Conservation (phyloP, 2,329 filamentous ascomycete species). For the Colletotrichum aenigma region DNA sequence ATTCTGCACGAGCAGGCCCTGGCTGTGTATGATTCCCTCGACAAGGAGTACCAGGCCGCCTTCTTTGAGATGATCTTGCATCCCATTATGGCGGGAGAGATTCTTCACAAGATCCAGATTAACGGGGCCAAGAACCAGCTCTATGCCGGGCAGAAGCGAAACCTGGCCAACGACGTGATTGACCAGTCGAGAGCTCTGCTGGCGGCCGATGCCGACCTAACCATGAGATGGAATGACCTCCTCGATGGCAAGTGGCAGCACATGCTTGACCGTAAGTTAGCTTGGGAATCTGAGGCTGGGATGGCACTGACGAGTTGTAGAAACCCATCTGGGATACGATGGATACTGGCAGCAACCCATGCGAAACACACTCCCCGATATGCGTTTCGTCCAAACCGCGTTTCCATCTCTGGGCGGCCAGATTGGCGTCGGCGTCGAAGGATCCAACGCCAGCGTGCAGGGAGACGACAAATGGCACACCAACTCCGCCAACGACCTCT, state of each 20-base stretch:
- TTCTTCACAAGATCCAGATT: conserved; percentile 54
- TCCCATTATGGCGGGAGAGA: conserved; percentile 57
- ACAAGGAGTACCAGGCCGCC: conserved; percentile 53
- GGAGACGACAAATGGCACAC: conserved; percentile 55
- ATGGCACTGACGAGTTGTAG: conserved; percentile 20
- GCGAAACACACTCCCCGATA: conserved; percentile 68
- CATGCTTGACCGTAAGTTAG: conserved; percentile 60
- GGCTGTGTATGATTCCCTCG: conserved; percentile 58
- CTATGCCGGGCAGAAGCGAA: conserved; percentile 50
- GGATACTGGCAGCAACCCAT: conserved; percentile 74
- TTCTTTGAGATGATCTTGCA: conserved; percentile 66
- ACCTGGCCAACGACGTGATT: conserved; percentile 53
- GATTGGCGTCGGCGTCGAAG: conserved; percentile 68
- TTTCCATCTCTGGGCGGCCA: conserved; percentile 65
- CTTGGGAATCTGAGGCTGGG: rapidly evolving
- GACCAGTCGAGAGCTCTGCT: conserved; percentile 57
- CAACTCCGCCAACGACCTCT: conserved; percentile 57
- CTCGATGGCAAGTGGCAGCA: conserved; percentile 67
- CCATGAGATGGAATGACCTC: conserved; percentile 59
- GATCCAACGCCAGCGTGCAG: conserved; percentile 68
- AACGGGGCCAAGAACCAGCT: conserved; percentile 49
- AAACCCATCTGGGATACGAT: conserved; percentile 60
- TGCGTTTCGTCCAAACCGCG: conserved; percentile 62
- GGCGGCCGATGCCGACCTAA: conserved; percentile 60
- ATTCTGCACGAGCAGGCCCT: conserved; percentile 57